Conservation (phyloP, 225 moss, liverwort and hornwort species). For the Polytrichum formosum region DNA sequence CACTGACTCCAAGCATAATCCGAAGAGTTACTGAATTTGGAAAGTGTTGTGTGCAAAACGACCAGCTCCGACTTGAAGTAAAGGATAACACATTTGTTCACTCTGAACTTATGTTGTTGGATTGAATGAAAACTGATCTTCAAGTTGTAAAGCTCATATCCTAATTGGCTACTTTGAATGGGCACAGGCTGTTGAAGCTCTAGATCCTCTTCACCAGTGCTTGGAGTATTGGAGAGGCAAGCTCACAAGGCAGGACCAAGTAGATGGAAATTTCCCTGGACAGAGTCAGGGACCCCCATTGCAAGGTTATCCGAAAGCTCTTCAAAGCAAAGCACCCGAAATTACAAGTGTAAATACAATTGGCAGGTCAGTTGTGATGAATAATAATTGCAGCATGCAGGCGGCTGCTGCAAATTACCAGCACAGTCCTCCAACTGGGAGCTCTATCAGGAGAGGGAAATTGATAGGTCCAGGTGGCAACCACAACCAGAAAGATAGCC, state of each 20-base stretch:
- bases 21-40: no score
- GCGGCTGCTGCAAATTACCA: slow-evolving; percentile 8
- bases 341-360: slow-evolving; percentile 28
- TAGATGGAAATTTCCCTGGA: slow-evolving; percentile 9
- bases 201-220: slow-evolving; percentile 42
- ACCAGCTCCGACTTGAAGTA: no score
- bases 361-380: slow-evolving; percentile 24
- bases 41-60: no score
- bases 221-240: slow-evolving; percentile 38
- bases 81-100: no score
- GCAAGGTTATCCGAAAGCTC: slow-evolving; percentile 16
- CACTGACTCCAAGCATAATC: no score
- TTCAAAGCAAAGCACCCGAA: slow-evolving; percentile 17
- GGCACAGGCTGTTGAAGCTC: slow-evolving; percentile 43
- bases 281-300: slow-evolving; percentile 4
- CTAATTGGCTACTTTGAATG: background rate
- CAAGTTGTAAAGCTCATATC: no score
- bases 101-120: no score
- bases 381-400: slow-evolving; percentile 11
- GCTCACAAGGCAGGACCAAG: slow-evolving; percentile 19
- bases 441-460: slow-evolving; percentile 13
- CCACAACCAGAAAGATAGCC: slow-evolving; percentile 9
- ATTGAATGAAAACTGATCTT: no score
- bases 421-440: slow-evolving; percentile 6
- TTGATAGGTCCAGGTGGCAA: slow-evolving; percentile 4